Evolutionary conservation across 1,284 basidiomycete genomes (phyloP).

Genomic region (Cryptococcus sp.): DNA sequence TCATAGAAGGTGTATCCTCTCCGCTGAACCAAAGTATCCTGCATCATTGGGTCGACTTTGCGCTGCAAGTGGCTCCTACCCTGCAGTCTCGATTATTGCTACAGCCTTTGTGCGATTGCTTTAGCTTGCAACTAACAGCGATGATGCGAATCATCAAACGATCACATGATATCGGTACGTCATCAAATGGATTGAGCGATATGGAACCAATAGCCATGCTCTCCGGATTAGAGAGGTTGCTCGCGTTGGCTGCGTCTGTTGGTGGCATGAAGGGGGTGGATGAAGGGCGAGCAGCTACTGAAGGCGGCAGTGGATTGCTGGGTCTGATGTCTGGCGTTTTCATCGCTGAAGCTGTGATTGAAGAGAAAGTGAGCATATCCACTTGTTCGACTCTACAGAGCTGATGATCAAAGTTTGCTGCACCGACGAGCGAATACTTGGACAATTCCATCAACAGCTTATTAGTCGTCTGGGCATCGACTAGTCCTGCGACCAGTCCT

Average conservation of each 20-base stretch:
- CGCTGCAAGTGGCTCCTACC: slow-evolving; percentile 78
- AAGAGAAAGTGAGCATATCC: slow-evolving; percentile 16
- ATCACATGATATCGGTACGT: slow-evolving; percentile 16
- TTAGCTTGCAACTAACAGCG: slow-evolving; percentile 68
- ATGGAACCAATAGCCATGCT: slow-evolving; percentile 78
- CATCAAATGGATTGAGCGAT: slow-evolving; percentile 56
- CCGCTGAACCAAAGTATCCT: slow-evolving; percentile 69
- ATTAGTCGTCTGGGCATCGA: slow-evolving; percentile 35
- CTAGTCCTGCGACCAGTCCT: slow-evolving; percentile 1
- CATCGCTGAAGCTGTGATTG: slow-evolving; percentile 36
- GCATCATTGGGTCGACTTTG: slow-evolving; percentile 95
- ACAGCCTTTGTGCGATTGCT: slow-evolving; percentile 72
- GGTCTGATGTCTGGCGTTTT: slow-evolving; percentile 48
- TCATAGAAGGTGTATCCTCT: slow-evolving; percentile 72
- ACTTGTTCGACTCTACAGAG: slow-evolving; percentile 5
- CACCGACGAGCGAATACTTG: slow-evolving; percentile 10
- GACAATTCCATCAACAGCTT: slow-evolving; percentile 34
- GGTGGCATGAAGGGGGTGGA: slow-evolving; percentile 16
- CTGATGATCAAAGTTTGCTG: slow-evolving; percentile 6
- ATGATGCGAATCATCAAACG: slow-evolving; percentile 49
- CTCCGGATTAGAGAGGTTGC: slow-evolving; percentile 73
- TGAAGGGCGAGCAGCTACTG: slow-evolving; percentile 45
- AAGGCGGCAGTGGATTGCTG: slow-evolving; percentile 47
- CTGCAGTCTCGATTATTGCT: slow-evolving; percentile 63
- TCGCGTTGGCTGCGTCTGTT: slow-evolving; percentile 54